Percentiles rank a stretch among this genome's conserved stretches.
phyloP scores from a whole-genome alignment of 179 eudicot species.

The Silene coronaria region DNA sequence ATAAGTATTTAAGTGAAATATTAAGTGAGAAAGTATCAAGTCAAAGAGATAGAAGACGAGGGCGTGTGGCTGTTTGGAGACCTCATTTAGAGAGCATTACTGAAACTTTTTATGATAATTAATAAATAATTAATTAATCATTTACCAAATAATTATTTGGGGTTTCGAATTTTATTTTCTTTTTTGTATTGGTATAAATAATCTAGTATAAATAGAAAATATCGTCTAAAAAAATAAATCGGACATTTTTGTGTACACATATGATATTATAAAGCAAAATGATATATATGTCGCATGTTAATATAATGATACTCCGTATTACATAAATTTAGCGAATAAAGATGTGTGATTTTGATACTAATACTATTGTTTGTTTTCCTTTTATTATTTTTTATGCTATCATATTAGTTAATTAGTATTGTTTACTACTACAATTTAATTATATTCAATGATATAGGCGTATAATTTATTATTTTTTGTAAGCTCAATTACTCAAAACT shows the following conservation, averaged over 20 bases:
- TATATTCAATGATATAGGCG: too few relatives aligned
- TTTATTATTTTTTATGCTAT: too few relatives aligned
- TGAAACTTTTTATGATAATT: conserved; percentile 34
- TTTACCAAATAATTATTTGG: not conserved
- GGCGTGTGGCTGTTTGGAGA: conserved; percentile 77
- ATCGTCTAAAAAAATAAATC: not conserved
- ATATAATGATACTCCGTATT: not conserved
- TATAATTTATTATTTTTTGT: too few relatives aligned
- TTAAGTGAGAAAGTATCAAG: conserved; percentile 58
- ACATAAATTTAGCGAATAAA: too few relatives aligned
- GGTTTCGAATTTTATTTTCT: not conserved
- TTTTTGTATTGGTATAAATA: not conserved
- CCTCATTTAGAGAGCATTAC: conserved; percentile 81
- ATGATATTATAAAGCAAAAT: not conserved
- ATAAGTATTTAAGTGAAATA: conserved; percentile 71
- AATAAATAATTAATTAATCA: not conserved
- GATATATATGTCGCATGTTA: conserved; percentile 3
- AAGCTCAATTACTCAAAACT: too few relatives aligned
- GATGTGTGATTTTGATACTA: too few relatives aligned
- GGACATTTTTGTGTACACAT: conserved; percentile 25
- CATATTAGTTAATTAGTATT: too few relatives aligned
- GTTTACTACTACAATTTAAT: too few relatives aligned
- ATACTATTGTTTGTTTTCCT: too few relatives aligned
- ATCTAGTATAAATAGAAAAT: not conserved
- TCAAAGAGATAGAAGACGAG: conserved; percentile 57